Evolutionary conservation across 345 rosid genomes (phyloP).

Genomic region (Clausena lansium): DNA sequence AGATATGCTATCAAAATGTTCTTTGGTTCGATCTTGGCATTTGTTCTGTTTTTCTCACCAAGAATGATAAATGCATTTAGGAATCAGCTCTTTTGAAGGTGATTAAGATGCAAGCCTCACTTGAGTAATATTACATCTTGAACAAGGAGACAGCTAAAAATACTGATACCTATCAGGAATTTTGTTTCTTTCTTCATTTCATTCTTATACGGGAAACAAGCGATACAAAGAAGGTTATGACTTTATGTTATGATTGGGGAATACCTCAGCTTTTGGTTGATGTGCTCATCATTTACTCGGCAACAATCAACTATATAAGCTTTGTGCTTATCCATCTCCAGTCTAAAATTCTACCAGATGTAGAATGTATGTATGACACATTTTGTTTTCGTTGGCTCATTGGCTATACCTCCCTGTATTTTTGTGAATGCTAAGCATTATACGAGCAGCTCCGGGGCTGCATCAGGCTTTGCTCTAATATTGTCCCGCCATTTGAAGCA

Average conservation of each 20-base stretch:
- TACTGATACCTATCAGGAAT: background rate
- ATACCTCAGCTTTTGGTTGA: background rate
- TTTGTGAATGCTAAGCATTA: background rate
- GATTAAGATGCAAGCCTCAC: background rate
- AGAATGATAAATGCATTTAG: slow-evolving; percentile 56
- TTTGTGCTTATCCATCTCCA: background rate
- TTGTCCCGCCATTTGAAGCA: background rate
- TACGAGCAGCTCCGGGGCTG: background rate
- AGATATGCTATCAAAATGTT: slow-evolving; percentile 54
- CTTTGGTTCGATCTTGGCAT: slow-evolving; percentile 76
- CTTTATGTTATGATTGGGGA: background rate
- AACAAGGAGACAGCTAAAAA: background rate
- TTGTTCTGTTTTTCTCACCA: slow-evolving; percentile 60
- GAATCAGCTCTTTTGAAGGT: slow-evolving; percentile 44
- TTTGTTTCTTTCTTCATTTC: background rate
- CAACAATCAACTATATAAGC: background rate
- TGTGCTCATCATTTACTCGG: background rate
- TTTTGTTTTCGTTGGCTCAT: too few species aligned
- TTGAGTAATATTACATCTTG: background rate
- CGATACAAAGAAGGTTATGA: background rate
- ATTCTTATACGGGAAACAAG: background rate
- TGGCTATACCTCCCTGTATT: background rate
- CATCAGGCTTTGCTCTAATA: too few species aligned
- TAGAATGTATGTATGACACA: too few species aligned
- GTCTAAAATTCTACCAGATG: too few species aligned